Percentiles rank a stretch among this genome's conserved stretches.
Evolutionary conservation across 2,329 filamentous ascomycete genomes (phyloP).

Genomic region (Bimuria novae-zelandiae): DNA sequence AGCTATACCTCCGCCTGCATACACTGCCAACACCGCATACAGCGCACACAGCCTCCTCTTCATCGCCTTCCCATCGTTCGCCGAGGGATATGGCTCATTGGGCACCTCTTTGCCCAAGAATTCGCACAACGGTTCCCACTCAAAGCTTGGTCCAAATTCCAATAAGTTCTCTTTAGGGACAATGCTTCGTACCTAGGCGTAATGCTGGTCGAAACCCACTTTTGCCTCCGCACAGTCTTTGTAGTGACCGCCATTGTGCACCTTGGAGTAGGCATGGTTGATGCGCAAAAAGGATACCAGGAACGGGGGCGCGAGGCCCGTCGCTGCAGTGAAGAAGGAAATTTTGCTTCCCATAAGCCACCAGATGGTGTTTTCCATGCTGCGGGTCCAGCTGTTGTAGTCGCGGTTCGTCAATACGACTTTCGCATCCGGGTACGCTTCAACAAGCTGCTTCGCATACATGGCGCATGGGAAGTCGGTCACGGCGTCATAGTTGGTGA

Average conservation of each 20-base stretch:
- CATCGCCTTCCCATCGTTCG: constrained; percentile 11
- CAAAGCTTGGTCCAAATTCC: constrained; percentile 22
- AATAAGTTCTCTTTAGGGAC: constrained; percentile 27
- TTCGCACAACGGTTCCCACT: constrained; percentile 31
- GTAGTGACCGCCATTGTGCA: constrained; percentile 16
- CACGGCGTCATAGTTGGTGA: constrained; percentile 48
- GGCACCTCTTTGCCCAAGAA: constrained; percentile 29
- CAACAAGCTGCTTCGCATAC: constrained; percentile 27
- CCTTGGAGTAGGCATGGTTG: constrained; percentile 17
- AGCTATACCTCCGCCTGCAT: not conserved
- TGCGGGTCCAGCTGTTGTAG: constrained; percentile 15
- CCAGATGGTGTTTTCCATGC: constrained; percentile 24
- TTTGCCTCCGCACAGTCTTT: constrained; percentile 16
- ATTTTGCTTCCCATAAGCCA: constrained; percentile 13
- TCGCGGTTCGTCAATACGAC: constrained; percentile 30
- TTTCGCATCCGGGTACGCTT: constrained; percentile 34
- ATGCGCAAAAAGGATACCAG: constrained; percentile 12
- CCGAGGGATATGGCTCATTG: constrained; percentile 18
- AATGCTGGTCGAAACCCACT: constrained; percentile 21
- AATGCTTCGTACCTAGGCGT: constrained; percentile 16
- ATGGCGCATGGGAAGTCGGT: constrained; percentile 26
- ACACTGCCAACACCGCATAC: too few relatives aligned
- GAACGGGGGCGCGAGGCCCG: constrained; percentile 11
- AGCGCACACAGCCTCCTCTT: too few relatives aligned
- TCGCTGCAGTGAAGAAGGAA: not conserved